Evolutionary conservation across 2,329 filamentous ascomycete species (phyloP).

Genomic region (Monosporascus sp.): DNA sequence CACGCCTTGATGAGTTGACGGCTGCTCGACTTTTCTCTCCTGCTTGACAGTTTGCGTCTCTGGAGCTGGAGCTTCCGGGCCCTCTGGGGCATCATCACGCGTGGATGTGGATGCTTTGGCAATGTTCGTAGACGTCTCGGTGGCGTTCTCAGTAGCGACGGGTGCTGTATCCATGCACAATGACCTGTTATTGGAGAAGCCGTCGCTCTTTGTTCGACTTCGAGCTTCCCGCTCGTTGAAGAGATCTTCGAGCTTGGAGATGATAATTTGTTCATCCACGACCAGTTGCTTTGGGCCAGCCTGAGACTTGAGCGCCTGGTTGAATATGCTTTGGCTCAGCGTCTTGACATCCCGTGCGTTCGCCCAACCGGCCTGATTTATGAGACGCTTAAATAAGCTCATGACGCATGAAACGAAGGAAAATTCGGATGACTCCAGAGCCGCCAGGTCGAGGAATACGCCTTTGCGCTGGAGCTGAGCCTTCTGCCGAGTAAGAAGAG

Average conservation of each 20-base stretch:
- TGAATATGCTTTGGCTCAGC: conserved; percentile 46
- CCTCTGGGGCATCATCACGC: background rate
- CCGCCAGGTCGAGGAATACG: background rate
- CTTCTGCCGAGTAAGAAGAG: conserved; percentile 15
- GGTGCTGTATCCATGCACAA: background rate
- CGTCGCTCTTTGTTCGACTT: background rate
- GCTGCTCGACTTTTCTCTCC: background rate
- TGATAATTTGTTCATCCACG: conserved; percentile 2
- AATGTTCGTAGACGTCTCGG: background rate
- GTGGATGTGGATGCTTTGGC: background rate
- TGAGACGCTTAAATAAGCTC: conserved; percentile 34
- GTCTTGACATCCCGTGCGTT: conserved; percentile 59
- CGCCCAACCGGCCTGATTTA: conserved; percentile 48
- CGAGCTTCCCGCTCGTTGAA: conserved; percentile 3
- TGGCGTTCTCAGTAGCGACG: background rate
- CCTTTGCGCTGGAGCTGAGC: conserved; percentile 25
- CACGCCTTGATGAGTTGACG: background rate
- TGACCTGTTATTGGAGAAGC: background rate
- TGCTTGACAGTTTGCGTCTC: background rate
- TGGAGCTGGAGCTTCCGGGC: background rate
- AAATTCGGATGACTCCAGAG: conserved; percentile 2
- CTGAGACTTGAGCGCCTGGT: conserved; percentile 19
- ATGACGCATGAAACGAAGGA: conserved; percentile 21
- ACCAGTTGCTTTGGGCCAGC: background rate
- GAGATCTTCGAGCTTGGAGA: conserved; percentile 4